phyloP scores from a whole-genome alignment of 306 rosid genomes.

The Quercus agrifolia region DNA sequence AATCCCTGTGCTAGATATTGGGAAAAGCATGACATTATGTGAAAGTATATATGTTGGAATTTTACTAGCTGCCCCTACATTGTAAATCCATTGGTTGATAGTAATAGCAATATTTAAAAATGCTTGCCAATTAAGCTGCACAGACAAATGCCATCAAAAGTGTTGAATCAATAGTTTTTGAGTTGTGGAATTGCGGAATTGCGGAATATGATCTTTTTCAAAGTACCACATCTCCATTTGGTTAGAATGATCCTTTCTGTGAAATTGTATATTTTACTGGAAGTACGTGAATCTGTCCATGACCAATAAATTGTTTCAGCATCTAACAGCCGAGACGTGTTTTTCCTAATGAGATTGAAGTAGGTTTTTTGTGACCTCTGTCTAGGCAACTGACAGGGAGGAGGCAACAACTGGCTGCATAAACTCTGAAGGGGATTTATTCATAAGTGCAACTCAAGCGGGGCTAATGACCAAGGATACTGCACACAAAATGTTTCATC shows the following conservation, averaged over 20 bases:
- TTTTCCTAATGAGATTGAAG: constrained; percentile 7
- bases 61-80: neutral
- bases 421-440: constrained; percentile 86
- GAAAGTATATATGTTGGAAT: neutral
- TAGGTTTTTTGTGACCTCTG: neutral
- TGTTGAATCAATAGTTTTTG: neutral
- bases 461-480: constrained; percentile 45
- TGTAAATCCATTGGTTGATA: neutral
- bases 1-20: neutral
- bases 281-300: neutral
- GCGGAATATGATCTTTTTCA: neutral
- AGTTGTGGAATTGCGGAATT: neutral
- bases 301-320: neutral
- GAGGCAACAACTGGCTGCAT: constrained; percentile 53
- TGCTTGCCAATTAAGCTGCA: neutral
- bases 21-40: neutral
- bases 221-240: neutral
- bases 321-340: neutral
- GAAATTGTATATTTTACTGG: neutral
- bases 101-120: neutral
- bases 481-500: constrained; percentile 50
- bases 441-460: constrained; percentile 57
- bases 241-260: neutral
- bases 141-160: neutral
- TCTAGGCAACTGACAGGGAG: constrained; percentile 84